Evolutionary conservation across 192 early-diverging fungal genomes (phyloP).

Genomic region (Podila clonocystis): DNA sequence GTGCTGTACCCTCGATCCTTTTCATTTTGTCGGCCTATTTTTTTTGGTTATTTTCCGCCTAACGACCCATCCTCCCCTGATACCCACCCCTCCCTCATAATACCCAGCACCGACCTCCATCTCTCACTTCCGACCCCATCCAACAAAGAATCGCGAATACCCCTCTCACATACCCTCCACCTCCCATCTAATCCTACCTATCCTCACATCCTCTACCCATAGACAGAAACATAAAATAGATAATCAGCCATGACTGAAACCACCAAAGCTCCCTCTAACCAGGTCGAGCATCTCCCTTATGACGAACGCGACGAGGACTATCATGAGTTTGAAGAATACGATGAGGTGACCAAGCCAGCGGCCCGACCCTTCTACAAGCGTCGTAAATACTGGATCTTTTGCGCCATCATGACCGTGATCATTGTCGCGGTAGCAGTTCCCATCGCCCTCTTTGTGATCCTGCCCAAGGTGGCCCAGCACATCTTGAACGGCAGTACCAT

Average conservation of each 20-base stretch:
- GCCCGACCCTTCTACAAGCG: constrained; percentile 58
- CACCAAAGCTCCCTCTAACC: constrained; percentile 27
- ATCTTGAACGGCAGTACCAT: constrained; percentile 57
- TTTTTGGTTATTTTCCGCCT: neutral
- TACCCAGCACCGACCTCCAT: neutral
- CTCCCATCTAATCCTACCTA: neutral
- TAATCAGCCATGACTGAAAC: constrained; percentile 14
- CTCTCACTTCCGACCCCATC: constrained; percentile 4
- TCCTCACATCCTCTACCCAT: neutral
- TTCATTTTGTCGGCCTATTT: neutral
- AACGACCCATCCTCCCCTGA: neutral
- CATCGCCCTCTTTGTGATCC: constrained; percentile 60
- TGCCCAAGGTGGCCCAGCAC: constrained; percentile 63
- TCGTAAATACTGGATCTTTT: constrained; percentile 65
- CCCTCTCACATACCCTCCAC: neutral
- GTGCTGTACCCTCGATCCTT: constrained; percentile 4
- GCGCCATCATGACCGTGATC: constrained; percentile 57
- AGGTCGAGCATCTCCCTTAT: constrained; percentile 49
- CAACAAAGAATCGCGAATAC: constrained; percentile 4
- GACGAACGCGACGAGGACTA: constrained; percentile 48
- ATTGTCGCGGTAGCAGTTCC: constrained; percentile 58
- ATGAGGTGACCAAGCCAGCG: constrained; percentile 49
- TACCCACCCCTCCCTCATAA: neutral
- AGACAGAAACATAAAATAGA: neutral
- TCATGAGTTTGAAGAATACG: constrained; percentile 51